Evolutionary conservation across 495 filamentous ascomycete species (phyloP), one percentile per base, ranked within the genome.

Genomic region (Aspergillus haitiensis): DNA sequence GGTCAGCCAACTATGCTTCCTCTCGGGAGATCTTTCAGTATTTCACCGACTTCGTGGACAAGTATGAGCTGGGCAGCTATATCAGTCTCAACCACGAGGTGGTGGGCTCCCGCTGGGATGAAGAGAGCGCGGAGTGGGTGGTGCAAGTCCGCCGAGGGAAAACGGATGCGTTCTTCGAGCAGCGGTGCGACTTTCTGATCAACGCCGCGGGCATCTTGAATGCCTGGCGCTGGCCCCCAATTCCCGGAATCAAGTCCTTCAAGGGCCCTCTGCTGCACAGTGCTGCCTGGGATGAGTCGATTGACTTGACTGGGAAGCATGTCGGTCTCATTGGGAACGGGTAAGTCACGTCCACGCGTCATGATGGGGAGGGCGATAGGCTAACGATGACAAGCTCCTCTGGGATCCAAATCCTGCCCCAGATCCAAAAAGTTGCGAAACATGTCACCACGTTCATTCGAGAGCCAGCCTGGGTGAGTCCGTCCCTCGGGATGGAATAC

Each of bases 151-250:
- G 52, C 15, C 68, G 83, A 46, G 44, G 50, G 8, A 52, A 37
- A 13, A 40, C 37, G 5, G 75, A 62, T 15, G 59, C 70, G 18
- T 68, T 71, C 2, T 64, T 60, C 12, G 52, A 51, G 15, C 76
- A 83, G 37, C 59, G 71, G 39, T 79, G 76, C 52, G 72, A 85
- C 63, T 73, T 81, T 50, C 68, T 84, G 11, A 67, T 85, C 57
- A 71, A 81, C 53, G 76, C 77, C 12, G 68, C 73, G 7, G 81
- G 81, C 12, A 62, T 68, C 9, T 71, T 85, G 1, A 40, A 40
- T 13, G 37, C 37, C 9, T 40, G 37, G 37, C 37, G 37, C 27
- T 56, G 54, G 54, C 54, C 54, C 6, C n/a, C 40, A 4, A 46
- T 56, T 9, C 54, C 54, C 0, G 54, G 54, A 7, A 18, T 45